Evolutionary conservation across 2,329 filamentous ascomycete genomes (phyloP).

Genomic region (Myrmaecium sp.): DNA sequence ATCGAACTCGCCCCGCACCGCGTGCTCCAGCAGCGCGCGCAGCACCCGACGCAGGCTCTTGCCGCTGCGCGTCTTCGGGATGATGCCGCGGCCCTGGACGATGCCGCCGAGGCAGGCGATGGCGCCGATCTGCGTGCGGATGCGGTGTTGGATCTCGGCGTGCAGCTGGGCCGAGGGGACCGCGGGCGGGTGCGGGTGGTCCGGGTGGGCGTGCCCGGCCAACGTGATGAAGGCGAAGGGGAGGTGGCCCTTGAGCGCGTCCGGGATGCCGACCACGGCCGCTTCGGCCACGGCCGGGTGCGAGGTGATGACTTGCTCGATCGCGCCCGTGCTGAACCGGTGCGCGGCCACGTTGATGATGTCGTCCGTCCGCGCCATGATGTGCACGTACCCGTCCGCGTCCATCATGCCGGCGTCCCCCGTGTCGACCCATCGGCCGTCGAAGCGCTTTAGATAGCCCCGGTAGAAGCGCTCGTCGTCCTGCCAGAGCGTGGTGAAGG

Average conservation of each 20-base stretch:
- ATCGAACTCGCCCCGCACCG: slow-evolving; percentile 53
- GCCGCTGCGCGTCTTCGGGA: slow-evolving; percentile 81
- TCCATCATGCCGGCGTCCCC: slow-evolving; percentile 84
- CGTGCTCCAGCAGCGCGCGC: slow-evolving; percentile 71
- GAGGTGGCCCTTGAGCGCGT: slow-evolving; percentile 73
- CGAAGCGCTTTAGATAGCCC: slow-evolving; percentile 68
- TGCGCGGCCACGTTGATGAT: slow-evolving; percentile 94
- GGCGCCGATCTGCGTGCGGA: slow-evolving; percentile 68
- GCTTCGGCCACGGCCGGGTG: slow-evolving; percentile 68
- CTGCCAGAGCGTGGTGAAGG: slow-evolving; percentile 70
- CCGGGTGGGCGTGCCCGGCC: slow-evolving; percentile 33
- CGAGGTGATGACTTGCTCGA: slow-evolving; percentile 78
- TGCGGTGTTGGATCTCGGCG: slow-evolving; percentile 51
- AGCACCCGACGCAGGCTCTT: slow-evolving; percentile 76
- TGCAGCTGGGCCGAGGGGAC: slow-evolving; percentile 32
- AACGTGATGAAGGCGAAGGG: slow-evolving; percentile 76
- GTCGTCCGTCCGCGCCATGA: slow-evolving; percentile 57
- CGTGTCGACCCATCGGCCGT: slow-evolving; percentile 73
- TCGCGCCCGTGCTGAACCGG: slow-evolving; percentile 75
- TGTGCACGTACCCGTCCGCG: slow-evolving; percentile 45
- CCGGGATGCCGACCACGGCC: slow-evolving; percentile 73
- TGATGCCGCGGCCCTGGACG: slow-evolving; percentile 70
- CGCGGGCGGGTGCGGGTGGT: slow-evolving; percentile 21
- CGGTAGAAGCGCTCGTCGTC: slow-evolving; percentile 76
- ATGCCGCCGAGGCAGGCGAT: slow-evolving; percentile 78